A percentile compares a stretch with the other conserved stretches of the same genome.
Conservation (phyloP, 345 rosid genomes). For the Adansonia digitata region DNA sequence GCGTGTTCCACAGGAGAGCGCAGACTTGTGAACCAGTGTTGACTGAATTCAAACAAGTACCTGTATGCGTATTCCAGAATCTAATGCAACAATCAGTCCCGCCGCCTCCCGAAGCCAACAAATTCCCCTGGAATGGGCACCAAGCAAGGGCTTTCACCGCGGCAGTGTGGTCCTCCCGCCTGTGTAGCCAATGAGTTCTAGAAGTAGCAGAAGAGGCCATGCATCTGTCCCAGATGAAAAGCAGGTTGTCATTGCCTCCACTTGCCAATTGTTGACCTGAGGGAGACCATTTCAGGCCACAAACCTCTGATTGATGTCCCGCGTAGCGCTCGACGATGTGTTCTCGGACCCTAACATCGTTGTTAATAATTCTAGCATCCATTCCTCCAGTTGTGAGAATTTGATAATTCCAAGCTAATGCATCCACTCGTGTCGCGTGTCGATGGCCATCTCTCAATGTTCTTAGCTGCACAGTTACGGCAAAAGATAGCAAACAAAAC, state of each 20-base stretch:
- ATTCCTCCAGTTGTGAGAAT: conserved; percentile 14
- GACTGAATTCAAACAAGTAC: background rate
- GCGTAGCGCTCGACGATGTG: background rate
- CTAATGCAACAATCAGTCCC: background rate
- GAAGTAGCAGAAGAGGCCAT: background rate
- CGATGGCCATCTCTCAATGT: conserved; percentile 11
- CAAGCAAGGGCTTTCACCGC: conserved; percentile 1
- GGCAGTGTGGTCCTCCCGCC: background rate
- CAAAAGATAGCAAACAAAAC: too few species aligned
- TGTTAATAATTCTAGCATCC: conserved; percentile 5
- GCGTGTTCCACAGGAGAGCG: background rate
- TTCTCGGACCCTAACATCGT: conserved; percentile 8
- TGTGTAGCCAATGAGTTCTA: background rate
- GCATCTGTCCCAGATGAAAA: background rate
- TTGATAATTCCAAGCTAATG: conserved; percentile 22
- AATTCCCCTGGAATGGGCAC: background rate
- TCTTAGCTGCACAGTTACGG: background rate
- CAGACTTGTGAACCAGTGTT: background rate
- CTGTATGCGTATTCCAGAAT: background rate
- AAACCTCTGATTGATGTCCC: background rate
- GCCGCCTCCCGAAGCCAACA: background rate
- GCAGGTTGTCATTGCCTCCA: background rate
- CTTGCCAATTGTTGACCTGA: background rate
- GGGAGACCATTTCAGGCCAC: background rate
- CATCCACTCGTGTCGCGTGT: background rate